phyloP scores from a whole-genome alignment of 768 basidiomycete species.

The Russula dissimulans region DNA sequence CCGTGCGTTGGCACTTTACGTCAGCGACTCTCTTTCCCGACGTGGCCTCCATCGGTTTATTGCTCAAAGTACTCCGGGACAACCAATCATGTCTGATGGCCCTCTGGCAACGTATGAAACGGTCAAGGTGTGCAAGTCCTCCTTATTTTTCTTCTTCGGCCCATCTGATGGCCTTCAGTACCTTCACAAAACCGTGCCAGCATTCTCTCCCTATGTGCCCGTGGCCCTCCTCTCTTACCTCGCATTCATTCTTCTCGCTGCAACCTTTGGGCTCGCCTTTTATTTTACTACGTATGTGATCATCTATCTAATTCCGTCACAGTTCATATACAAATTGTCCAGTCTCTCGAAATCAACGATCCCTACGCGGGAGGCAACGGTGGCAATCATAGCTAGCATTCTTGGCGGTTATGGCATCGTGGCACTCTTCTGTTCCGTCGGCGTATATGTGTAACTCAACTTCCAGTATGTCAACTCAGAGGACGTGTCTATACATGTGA shows the following conservation, averaged over 20 bases:
- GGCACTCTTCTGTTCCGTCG: constrained; percentile 77
- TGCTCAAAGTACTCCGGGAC: constrained; percentile 4
- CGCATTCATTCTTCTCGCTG: constrained; percentile 60
- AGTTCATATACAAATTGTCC: constrained; percentile 15
- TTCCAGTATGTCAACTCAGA: neutral
- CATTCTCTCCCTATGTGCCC: constrained; percentile 66
- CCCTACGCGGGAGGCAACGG: constrained; percentile 54
- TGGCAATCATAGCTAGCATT: constrained; percentile 64
- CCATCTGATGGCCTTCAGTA: constrained; percentile 31
- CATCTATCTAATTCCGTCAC: neutral
- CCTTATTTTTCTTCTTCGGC: neutral
- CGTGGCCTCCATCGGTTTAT: neutral
- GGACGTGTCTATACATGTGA: neutral
- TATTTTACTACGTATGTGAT: constrained; percentile 76
- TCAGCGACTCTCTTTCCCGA: constrained; percentile 27
- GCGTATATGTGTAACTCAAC: constrained; percentile 65
- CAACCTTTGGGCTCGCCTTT: constrained; percentile 80
- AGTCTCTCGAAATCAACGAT: constrained; percentile 71
- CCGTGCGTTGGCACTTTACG: constrained; percentile 29
- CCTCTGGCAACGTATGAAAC: constrained; percentile 33
- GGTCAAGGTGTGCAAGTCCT: constrained; percentile 37
- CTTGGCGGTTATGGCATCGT: constrained; percentile 87
- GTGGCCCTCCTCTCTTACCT: constrained; percentile 60
- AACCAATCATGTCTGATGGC: constrained; percentile 36
- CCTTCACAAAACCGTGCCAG: constrained; percentile 54